Evolutionary conservation across 768 basidiomycete species (phyloP).

Genomic region (Auricularia cornea): DNA sequence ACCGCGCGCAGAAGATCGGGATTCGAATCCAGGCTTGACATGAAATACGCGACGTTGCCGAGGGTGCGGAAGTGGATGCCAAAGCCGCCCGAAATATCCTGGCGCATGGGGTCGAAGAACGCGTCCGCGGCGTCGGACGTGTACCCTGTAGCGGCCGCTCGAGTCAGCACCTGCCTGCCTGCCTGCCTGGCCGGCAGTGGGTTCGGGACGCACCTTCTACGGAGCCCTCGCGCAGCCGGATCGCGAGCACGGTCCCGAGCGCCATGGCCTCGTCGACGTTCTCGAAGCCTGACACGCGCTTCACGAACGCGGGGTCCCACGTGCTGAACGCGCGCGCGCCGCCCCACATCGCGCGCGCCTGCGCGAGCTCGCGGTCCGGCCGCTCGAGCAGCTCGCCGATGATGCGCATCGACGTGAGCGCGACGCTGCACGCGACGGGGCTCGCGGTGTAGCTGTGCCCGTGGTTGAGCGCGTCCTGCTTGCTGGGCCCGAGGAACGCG

Average conservation of each 20-base stretch:
- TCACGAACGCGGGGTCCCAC: conserved; percentile 72
- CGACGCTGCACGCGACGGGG: conserved; percentile 87
- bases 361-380: conserved; percentile 2
- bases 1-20: conserved; percentile 44
- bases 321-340: conserved; percentile 61
- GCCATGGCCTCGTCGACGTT: conserved; percentile 74
- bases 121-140: conserved; percentile 55
- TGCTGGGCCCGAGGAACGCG: conserved; percentile 65
- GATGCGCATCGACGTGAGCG: conserved; percentile 65
- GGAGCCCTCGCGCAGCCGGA: conserved; percentile 55
- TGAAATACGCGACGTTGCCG: conserved; percentile 89
- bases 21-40: conserved; percentile 75
- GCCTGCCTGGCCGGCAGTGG: too few relatives aligned
- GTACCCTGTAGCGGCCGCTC: too few relatives aligned
- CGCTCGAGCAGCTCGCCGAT: conserved; percentile 44
- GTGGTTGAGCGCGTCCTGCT: conserved; percentile 82
- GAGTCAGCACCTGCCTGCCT: conserved; percentile 15
- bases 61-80: conserved; percentile 80
- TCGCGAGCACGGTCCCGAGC: conserved; percentile 74
- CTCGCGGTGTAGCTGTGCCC: conserved; percentile 97
- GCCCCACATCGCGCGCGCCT: conserved; percentile 54
- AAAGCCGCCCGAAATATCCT: conserved; percentile 37
- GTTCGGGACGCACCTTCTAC: conserved; percentile 50
- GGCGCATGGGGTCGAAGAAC: conserved; percentile 33
- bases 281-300: conserved; percentile 43